Evolutionary conservation across 225 moss, liverwort and hornwort species (phyloP), one percentile per base, ranked within the genome.

Genomic region (Straminergon stramineum): DNA sequence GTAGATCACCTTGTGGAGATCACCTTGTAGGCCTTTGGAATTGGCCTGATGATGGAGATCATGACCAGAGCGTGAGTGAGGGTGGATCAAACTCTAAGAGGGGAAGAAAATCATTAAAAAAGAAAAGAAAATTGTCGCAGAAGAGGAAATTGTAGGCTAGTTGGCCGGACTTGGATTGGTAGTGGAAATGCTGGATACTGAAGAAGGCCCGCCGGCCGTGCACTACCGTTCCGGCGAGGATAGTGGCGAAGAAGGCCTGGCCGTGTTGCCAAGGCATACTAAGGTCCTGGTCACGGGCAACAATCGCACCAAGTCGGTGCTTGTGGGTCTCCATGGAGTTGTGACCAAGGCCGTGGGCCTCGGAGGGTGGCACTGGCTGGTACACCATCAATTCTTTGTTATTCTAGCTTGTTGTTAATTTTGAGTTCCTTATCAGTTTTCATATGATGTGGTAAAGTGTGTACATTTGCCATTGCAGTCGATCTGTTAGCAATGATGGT

Each of bases 321-420:
- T 95, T 60, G 94, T 94, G 73, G 95, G 95, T 30, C 92, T 94
- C 27, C 94, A 94, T 63, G 95, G 95, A 66, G 95, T 95, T 55
- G 95, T 95, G 66, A 95, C 94, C 27, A 95, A 95, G 87, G 94
- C 94, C 18, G 95, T 95, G 51, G 95, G 95, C 43, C 94, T 95
- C 45, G 95, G 95, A 15, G 94, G 94, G 43, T 95, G 95, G 95
- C 95, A 95, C 91, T 95, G 95, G 95, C 95, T 95, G 94, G 95
- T 95, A 89, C 64, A 15, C 41, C 60, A 62, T 58, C 87, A 62
- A 82, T 88, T 70, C 85, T 74, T 70, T 57, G 31, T 39, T 84
- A 27, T 77, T 64, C 71, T 51, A 88, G 88, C 60, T 81, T 71
- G 26, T 45, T 81, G 20, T 53, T 39, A 32, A 58, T 56, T 45